Conservation (phyloP, 1,284 basidiomycete species). For the Coriolopsis trogii region DNA sequence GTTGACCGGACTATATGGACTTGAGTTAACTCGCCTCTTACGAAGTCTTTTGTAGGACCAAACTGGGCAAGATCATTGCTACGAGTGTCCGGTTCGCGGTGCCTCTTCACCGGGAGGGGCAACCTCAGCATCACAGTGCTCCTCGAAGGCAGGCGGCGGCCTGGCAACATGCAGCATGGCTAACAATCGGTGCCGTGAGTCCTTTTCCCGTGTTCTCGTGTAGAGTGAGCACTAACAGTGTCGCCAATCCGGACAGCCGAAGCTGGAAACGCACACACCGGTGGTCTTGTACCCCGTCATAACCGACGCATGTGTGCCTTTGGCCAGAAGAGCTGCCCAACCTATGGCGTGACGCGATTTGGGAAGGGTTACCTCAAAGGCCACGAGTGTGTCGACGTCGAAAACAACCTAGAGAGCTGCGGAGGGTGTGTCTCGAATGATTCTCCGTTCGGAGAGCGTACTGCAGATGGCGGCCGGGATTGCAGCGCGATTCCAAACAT, state of each 20-base stretch:
- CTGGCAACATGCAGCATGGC: no score
- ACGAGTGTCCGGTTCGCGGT: no score
- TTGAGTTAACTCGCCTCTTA: not conserved
- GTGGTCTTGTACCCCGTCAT: no score
- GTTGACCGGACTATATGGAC: not conserved
- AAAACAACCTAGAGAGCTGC: constrained; percentile 29
- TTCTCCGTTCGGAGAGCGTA: constrained; percentile 23
- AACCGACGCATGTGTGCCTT: constrained; percentile 10
- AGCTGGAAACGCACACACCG: no score
- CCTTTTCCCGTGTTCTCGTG: no score
- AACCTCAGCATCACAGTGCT: no score
- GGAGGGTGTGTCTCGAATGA: constrained; percentile 26
- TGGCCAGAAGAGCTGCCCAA: constrained; percentile 21
- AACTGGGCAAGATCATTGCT: no score
- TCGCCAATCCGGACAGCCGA: no score
- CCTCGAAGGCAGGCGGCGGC: no score
- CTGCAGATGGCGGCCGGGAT: constrained; percentile 22
- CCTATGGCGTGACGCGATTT: constrained; percentile 12
- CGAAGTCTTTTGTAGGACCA: not conserved
- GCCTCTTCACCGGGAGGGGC: no score
- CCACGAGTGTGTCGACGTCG: constrained; percentile 28
- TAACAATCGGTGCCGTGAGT: no score
- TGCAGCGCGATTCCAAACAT: constrained; percentile 30
- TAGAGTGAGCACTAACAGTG: no score
- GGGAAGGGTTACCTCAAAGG: constrained; percentile 12